Evolutionary conservation across 345 rosid genomes (phyloP), one percentile per base, ranked within the genome.

Genomic region (Sapria himalayana): DNA sequence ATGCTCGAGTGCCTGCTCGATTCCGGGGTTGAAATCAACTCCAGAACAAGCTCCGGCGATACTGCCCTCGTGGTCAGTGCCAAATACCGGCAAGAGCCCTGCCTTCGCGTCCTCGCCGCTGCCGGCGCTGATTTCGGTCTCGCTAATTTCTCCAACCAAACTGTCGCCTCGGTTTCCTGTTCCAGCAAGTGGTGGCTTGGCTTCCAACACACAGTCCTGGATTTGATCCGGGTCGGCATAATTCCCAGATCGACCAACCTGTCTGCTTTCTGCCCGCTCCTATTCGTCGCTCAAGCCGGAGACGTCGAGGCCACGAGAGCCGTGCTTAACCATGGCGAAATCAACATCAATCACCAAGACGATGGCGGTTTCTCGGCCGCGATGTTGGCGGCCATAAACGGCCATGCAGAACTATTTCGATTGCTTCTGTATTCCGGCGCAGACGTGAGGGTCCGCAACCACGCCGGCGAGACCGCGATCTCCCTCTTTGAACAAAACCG

Each of bases 71-170:
- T 77, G 77, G 60, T 82, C 33, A 65, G 81, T 51, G 59, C 66
- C 22, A 79, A 55, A 63, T 54, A 71, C 54, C 79, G 47, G 69
- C 72, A 73, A 19, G 54, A 50, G 31, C 74, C 69, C 13, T 74
- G 92, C 43, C 41, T 89, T 24, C 60, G 56, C 44, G 63, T 56
- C 22, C 45, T 89, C 65, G 76, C 78, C 32, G 62, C 41, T 46
- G 79, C 84, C 35, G 93, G 95, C 37, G 85, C 86, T 34, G 95
- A 89, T 61, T 79, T 89, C 53, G 86, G 92, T 48, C 41, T 74
- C 9, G 57, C 69, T 56, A 82, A 77, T 49, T 21, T 25, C 16
- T 60, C 43, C 18, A 63, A 71, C 21, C 70, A 65, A 19, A 72
- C 93, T 34, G 66, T 60, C 25, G 41, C 55, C 50, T 71, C 77